Percentiles rank a stretch among this genome's conserved stretches.
Conservation (phyloP, 495 filamentous ascomycete genomes). For the Xylaria longipes region DNA sequence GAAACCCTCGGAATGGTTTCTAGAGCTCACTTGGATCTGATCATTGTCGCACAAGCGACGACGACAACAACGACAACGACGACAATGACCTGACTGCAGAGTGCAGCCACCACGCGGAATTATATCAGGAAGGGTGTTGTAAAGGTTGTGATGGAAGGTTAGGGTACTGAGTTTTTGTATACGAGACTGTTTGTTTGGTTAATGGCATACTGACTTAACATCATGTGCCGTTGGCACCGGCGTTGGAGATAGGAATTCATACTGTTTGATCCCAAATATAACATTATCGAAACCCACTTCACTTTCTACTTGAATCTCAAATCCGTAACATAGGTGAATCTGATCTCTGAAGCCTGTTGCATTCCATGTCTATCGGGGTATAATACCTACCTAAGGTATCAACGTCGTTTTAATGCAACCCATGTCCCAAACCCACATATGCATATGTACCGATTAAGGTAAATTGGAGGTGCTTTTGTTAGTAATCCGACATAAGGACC, state of each 20-base stretch:
- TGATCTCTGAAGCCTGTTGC: neutral
- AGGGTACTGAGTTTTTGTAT: too few species aligned
- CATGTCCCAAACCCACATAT: neutral
- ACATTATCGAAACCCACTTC: neutral
- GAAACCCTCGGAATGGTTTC: too few species aligned
- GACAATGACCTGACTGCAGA: too few species aligned
- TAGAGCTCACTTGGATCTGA: too few species aligned
- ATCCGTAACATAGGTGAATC: neutral
- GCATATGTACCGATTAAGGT: neutral
- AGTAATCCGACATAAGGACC: neutral
- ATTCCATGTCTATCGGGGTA: constrained; percentile 5
- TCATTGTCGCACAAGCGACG: too few species aligned
- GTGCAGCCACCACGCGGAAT: too few species aligned
- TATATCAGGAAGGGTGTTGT: too few species aligned
- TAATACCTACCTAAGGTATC: neutral
- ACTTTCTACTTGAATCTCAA: neutral
- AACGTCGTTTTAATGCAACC: neutral
- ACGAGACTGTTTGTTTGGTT: too few species aligned
- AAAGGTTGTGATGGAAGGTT: too few species aligned
- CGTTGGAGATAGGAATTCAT: neutral
- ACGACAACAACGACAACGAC: too few species aligned
- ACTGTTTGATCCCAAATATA: neutral
- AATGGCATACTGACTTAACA: neutral
- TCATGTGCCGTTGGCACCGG: neutral
- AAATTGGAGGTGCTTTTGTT: constrained; percentile 1